A percentile compares a stretch with the other conserved stretches of the same genome.
These are phyloP conservation scores for Aspergillus novofumigatus DNA, from an alignment of 2,329 filamentous ascomycete genomes.

Conservation along the genomic window DNA sequence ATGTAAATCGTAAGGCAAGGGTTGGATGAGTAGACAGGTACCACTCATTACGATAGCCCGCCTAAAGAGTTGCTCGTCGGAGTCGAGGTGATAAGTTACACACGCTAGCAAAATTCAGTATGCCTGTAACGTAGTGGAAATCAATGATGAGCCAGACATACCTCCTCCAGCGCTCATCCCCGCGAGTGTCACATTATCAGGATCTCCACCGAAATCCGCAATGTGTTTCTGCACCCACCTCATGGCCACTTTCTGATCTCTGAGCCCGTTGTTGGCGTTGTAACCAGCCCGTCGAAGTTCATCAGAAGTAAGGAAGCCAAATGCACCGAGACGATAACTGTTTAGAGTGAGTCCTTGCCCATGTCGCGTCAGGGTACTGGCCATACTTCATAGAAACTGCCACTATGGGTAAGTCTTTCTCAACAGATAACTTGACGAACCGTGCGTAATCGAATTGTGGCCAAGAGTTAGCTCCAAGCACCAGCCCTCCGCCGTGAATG, in stretches of 20 bases:
- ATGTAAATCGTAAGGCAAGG: slow-evolving; percentile 35
- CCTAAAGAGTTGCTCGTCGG: slow-evolving; percentile 38
- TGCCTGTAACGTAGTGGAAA: slow-evolving; percentile 2
- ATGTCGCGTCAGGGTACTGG: not conserved
- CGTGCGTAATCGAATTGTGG: slow-evolving; percentile 48
- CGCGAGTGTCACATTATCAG: slow-evolving; percentile 38
- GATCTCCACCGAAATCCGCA: slow-evolving; percentile 39
- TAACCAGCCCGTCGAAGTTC: slow-evolving; percentile 45
- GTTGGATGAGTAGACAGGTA: slow-evolving; percentile 41
- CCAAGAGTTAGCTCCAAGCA: slow-evolving; percentile 49
- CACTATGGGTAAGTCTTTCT: slow-evolving; percentile 45
- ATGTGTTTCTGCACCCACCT: slow-evolving; percentile 41
- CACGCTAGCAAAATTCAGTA: slow-evolving; percentile 19
- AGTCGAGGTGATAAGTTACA: slow-evolving; percentile 32
- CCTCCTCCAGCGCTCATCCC: slow-evolving; percentile 47
- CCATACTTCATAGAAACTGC: slow-evolving; percentile 44
- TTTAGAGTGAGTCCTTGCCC: not conserved
- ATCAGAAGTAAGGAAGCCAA: slow-evolving; percentile 47
- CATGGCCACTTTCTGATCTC: slow-evolving; percentile 46
- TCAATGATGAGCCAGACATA: slow-evolving; percentile 15
- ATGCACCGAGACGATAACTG: slow-evolving; percentile 46
- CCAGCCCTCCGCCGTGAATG: slow-evolving; percentile 52
- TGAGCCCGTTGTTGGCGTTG: slow-evolving; percentile 43
- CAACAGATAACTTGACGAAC: slow-evolving; percentile 44
- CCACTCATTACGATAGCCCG: slow-evolving; percentile 43